A percentile compares a stretch with the other conserved stretches of the same genome.
phyloP scores from a whole-genome alignment of 2,329 filamentous ascomycete species.

The Colletotrichum shisoi region DNA sequence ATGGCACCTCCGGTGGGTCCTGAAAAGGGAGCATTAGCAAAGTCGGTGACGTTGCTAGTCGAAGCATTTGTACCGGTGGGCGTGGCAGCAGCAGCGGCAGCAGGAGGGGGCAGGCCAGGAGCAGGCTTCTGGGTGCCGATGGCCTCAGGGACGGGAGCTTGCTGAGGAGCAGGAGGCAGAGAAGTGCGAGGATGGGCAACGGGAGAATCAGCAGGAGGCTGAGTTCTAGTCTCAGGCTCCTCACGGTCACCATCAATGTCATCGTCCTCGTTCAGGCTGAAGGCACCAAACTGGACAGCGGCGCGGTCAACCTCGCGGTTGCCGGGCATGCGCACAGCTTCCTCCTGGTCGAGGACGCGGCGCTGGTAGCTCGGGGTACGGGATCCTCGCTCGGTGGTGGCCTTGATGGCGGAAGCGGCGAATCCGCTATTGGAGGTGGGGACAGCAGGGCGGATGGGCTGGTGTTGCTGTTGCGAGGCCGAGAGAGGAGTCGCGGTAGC shows the following conservation, averaged over 20 bases:
- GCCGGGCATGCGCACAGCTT: conserved; percentile 97
- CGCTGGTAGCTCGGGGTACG: conserved; percentile 84
- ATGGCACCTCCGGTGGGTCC: conserved; percentile 45
- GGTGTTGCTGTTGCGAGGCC: conserved; percentile 69
- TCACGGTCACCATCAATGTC: conserved; percentile 95
- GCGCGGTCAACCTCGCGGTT: conserved; percentile 94
- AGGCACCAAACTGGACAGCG: conserved; percentile 94
- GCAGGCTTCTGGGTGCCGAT: conserved; percentile 65
- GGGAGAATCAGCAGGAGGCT: conserved; percentile 92
- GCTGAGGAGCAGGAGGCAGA: conserved; percentile 75
- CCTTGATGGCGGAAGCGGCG: conserved; percentile 83
- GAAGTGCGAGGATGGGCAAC: conserved; percentile 84
- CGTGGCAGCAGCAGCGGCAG: conserved; percentile 51
- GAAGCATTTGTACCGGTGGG: conserved; percentile 46
- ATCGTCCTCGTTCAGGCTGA: conserved; percentile 84
- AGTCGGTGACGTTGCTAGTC: conserved; percentile 38
- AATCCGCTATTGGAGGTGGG: conserved; percentile 65
- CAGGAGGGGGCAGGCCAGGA: conserved; percentile 52
- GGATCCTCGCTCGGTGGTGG: conserved; percentile 67
- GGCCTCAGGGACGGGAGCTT: conserved; percentile 62
- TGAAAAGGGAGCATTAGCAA: conserved; percentile 27
- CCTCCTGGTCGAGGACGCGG: conserved; percentile 90
- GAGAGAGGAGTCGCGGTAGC: conserved; percentile 72
- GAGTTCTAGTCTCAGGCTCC: conserved; percentile 91
- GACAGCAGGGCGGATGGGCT: conserved; percentile 59